Percentiles rank a stretch among this genome's conserved stretches.
Evolutionary conservation across 441 rosid species (phyloP).

Genomic region (Gossypium trilobum): DNA sequence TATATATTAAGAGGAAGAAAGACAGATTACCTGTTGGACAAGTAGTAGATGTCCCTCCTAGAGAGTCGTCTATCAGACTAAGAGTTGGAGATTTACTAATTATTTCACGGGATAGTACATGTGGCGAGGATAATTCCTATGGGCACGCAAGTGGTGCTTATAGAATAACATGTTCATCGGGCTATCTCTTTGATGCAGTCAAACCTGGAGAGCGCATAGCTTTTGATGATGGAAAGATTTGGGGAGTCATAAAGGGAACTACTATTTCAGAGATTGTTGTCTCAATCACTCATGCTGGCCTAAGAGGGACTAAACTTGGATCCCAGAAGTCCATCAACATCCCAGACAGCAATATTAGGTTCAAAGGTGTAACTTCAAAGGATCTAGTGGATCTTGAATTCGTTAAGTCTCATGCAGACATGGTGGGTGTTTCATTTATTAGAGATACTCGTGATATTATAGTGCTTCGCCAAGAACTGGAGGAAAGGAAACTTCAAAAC

Average conservation of each 20-base stretch:
- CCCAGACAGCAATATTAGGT: conserved; percentile 43
- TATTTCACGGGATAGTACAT: conserved; percentile 36
- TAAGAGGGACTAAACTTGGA: conserved; percentile 55
- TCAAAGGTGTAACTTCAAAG: conserved; percentile 62
- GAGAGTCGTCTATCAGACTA: conserved; percentile 41
- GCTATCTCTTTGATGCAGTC: conserved; percentile 57
- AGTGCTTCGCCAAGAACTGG: conserved; percentile 44
- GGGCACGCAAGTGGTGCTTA: conserved; percentile 31
- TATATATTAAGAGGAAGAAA: conserved; percentile 38
- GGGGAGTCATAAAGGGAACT: conserved; percentile 55
- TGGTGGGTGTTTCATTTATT: conserved; percentile 57
- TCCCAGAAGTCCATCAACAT: conserved; percentile 66
- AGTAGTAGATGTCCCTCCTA: conserved; percentile 51
- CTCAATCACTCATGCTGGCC: conserved; percentile 54
- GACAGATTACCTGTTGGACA: conserved; percentile 29
- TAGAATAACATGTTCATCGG: conserved; percentile 45
- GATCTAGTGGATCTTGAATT: conserved; percentile 58
- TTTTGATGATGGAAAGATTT: conserved; percentile 65
- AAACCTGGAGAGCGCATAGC: conserved; percentile 55
- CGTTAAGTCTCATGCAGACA: conserved; percentile 54
- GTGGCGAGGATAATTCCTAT: conserved; percentile 19
- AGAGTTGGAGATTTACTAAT: conserved; percentile 54
- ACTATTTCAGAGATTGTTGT: conserved; percentile 46
- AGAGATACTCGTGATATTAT: conserved; percentile 44
- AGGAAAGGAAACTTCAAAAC: conserved; percentile 39